Evolutionary conservation across 73 alveolate species (phyloP), one percentile per base, ranked within the genome.

Genomic region (Symbiodinium natans): DNA sequence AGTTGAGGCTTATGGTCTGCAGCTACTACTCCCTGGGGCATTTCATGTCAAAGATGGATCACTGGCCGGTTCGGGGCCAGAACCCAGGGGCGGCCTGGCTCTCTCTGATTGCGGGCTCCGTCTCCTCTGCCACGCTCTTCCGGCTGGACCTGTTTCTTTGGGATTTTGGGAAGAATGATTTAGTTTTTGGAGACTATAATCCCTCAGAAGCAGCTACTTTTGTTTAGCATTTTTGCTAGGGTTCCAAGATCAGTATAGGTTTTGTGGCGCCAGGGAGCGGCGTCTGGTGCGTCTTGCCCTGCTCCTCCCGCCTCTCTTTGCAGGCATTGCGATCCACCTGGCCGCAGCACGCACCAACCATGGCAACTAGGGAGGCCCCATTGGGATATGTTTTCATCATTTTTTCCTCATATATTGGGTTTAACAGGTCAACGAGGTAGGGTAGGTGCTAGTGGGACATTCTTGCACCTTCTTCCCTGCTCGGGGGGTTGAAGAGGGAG

Each of bases 31-130:
- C 86, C 23, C 46, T 77, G 43, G 86, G 86, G 10, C 86, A 77
- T 34, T 77, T 77, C 86, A 77, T 77, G 86, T 34, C 86, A 21
- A 77, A 77, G 52, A 36, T 38, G 52, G 52, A 77, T 33, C 52
- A 38, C 52, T 77, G 86, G 86, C 86, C 86, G 3, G 80, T 63
- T 19, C 80, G 36, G 19, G 80, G 80, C 29, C 80, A 63, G 80
- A 63, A 63, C 63, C 97, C 97, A 25, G 89, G 89, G 27, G 97
- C 97, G 8, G 97, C 97, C 39, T 90, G 97, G 97, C 43, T 90
- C 21, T 68, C 97, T 23, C 39, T 90, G 88, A 74, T 85, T 36
- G 97, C 97, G 52, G 38, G 54, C 52, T 52, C 80, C 56, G 48
- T 73, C n/a, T 73, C 97, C 46, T 90, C 97, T 80, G 80, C 97